phyloP scores from a whole-genome alignment of 2,329 filamentous ascomycete species.

The Hirsutella thompsonii region DNA sequence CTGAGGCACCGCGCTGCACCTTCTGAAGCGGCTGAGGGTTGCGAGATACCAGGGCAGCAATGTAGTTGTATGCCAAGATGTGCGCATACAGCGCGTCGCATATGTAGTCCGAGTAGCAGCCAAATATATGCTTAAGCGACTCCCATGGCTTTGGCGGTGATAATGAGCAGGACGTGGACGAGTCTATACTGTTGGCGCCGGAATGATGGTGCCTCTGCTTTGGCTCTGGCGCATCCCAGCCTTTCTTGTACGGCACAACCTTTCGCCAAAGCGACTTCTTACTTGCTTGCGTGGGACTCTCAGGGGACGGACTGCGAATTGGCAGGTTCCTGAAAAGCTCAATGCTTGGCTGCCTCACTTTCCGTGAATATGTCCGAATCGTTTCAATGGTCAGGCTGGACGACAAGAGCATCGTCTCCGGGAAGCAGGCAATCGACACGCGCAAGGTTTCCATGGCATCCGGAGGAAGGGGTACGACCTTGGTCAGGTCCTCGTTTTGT shows the following conservation, averaged over 20 bases:
- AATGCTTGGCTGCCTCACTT: slow-evolving; percentile 28
- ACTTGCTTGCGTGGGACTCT: slow-evolving; percentile 5
- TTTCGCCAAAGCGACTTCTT: slow-evolving; percentile 23
- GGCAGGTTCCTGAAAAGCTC: slow-evolving; percentile 11
- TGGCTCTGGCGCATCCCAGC: slow-evolving; percentile 4
- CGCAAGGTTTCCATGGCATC: slow-evolving; percentile 41
- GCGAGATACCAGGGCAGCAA: slow-evolving; percentile 21
- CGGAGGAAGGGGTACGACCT: slow-evolving; percentile 34
- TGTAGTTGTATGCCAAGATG: slow-evolving; percentile 46
- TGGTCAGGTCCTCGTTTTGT: slow-evolving; percentile 21
- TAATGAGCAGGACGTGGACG: slow-evolving; percentile 6
- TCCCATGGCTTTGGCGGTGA: slow-evolving; percentile 24
- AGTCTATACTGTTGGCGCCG: slow-evolving; percentile 3
- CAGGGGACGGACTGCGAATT: slow-evolving; percentile 7
- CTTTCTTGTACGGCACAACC: slow-evolving; percentile 17
- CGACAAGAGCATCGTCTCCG: slow-evolving; percentile 44
- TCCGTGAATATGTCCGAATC: slow-evolving; percentile 41
- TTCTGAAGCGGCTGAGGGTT: slow-evolving; percentile 6
- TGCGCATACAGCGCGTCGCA: slow-evolving; percentile 48
- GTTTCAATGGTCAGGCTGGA: slow-evolving; percentile 43
- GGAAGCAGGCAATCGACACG: slow-evolving; percentile 42
- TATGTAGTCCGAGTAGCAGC: slow-evolving; percentile 36
- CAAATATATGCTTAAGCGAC: slow-evolving; percentile 38
- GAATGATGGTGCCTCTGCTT: slow-evolving; percentile 1
- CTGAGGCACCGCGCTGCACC: slow-evolving; percentile 5